Base-by-base conservation (phyloP, 768 basidiomycete genomes). In the Coprinellus micaceus region DNA sequence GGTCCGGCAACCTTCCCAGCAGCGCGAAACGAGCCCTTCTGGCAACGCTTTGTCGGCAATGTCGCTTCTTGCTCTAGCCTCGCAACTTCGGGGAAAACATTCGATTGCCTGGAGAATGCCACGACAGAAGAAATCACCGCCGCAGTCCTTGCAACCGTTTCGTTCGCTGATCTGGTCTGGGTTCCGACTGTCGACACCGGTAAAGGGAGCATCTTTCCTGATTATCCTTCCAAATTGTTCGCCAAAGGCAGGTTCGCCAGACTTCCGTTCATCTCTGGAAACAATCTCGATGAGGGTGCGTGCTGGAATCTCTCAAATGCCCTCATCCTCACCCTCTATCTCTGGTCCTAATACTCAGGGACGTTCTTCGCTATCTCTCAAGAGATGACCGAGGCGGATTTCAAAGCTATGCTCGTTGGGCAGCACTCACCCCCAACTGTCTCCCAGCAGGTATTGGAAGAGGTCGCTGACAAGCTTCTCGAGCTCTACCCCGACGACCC, bases 261-360 rank as follows among this genome's bases (percentile, higher is more conserved):
- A n/a, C 55, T 81, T 1, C 78, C 79, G 0, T 77, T 79, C 59
- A 79, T 81, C 24, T 64, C 74, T 44, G 78, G 79, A 15, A 74
- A 73, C 4, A 71, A 67, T 57, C 63, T 74, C 3, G 77, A 81
- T 60, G 78, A 80, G 70, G 78, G 79, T 78, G 24, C 7, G 40
- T 21, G n/a, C n/a, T n/a, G n/a, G n/a, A n/a, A n/a, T n/a, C n/a
- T n/a, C n/a, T n/a, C n/a, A n/a, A n/a, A n/a, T n/a, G n/a, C 13
- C 40, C 6, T 43, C n/a, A 15, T 43, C 7, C 40, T 43, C n/a
- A 15, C 40, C 7, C 13, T 43, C n/a, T 19, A 43, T 6, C n/a
- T 19, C 40, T 43, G n/a, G 6, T 43, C 19, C 40, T 43, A 43
- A 43, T 43, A 6, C 5, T 4, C 19, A 43, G 40, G 49, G 24